Base-by-base conservation (phyloP, 352 stramenopile genomes). In the Pythium brachiatum region DNA sequence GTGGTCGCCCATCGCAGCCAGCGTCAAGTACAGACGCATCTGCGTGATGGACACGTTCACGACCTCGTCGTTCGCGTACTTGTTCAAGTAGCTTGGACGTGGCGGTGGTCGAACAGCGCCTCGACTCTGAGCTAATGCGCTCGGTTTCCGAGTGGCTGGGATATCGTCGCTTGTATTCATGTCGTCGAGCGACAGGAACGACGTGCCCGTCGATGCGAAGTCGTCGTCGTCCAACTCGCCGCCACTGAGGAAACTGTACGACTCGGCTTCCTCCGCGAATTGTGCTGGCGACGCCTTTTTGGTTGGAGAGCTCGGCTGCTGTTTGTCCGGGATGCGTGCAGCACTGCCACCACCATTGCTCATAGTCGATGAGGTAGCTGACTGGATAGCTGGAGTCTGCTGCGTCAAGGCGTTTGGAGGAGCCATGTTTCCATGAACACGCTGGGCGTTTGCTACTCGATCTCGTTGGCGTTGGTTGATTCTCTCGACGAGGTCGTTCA, bases 21-120 rank as follows among this genome's bases (percentile, higher is more conserved):
- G 70, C 27, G 84, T 90, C 26, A 93, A 62, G 54, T 75, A 80
- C 53, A 93, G 58, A 23, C 80, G 70, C 8, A 27, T 57, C 29
- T 75, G 69, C 7, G 23, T 66, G 50, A 91, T 76, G 8, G 39
- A 52, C 15, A 91, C 73, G 25, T 62, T 31, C 11, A 73, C 34
- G 20, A 78, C 62, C 29, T 73, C 70, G 23, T 73, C 56, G 13
- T 5, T 21, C 5, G 60, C 27, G 29, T 59, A 66, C 41, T 63
- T 59, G 34, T 34, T 23, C 13, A 73, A 29, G 44, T 64, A 69
- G 0, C 3, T 18, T 2, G 66, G 66, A 0, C 43, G 50, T 3
- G 25, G 7, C 3, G 11, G 50, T n/a, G 11, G 50, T n/a, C 50
- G n/a, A 20, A 25, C 20, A 3, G 50, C 15, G 52, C 32, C 6